Base-by-base conservation (phyloP, 345 rosid species). In the Populus alba region DNA sequence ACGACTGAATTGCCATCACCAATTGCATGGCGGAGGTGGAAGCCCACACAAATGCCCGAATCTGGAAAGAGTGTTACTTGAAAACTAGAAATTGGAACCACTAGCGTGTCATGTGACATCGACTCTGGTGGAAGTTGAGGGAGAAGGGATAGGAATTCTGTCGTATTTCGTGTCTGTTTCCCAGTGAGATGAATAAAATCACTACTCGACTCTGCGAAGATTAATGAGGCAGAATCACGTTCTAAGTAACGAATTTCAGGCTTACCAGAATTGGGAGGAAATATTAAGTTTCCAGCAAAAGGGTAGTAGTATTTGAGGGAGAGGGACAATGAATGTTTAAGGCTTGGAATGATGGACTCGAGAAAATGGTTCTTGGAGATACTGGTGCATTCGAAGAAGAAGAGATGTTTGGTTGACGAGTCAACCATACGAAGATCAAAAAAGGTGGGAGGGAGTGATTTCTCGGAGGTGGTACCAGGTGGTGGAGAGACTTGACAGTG, bases 41-140 rank as follows among this genome's bases (percentile, higher is more conserved):
- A 37, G 11, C 88, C 89, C 23, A 87, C 66, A 3, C 89, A 87
- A 17, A 87, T 22, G n/a, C 92, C 89, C 0, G 27, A 41, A 41
- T 79, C 77, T 12, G 90, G 85, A 73, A 87, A 85, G 29, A 87
- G 39, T 0, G 86, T 85, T 55, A 85, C 62, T 45, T 83, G 87
- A 2, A 89, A 33, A 15, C 76, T 82, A 74, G 77, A 27, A 38
- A 47, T 47, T 4, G 86, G 87, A n/a, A 79, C 1, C 13, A 70
- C 70, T 2, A 16, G 77, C 0, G 59, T 76, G 9, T 75, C 76
- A 43, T 43, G 23, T 12, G 37, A 67, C 7, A 72, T 4, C 5
- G n/a, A n/a, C 29, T 73, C 68, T 10, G 37, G 43, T 29, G 79
- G 70, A 37, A 87, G 49, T 59, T 69, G 37, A 3, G 88, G 89